Conservation (phyloP, 495 filamentous ascomycete species). For the Daldinia caldariorum region DNA sequence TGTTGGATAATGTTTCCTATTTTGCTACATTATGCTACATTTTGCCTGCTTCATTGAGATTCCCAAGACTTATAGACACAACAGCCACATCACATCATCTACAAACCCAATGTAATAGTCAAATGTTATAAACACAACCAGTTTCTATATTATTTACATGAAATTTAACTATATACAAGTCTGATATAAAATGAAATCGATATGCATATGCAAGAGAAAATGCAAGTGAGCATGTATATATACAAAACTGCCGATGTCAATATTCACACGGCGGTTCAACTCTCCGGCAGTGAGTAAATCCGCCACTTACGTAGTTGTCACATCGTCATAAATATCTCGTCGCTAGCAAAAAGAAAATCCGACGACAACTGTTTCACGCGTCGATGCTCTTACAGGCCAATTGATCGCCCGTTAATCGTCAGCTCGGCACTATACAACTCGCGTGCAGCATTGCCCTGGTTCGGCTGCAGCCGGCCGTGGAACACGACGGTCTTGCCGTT, state of each 20-base stretch:
- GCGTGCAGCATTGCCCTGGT: slow-evolving; percentile 27
- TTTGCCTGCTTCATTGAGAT: background rate
- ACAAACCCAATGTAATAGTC: background rate
- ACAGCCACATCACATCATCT: background rate
- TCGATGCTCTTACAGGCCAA: slow-evolving; percentile 5
- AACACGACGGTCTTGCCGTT: slow-evolving; percentile 44
- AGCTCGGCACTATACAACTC: slow-evolving; percentile 43
- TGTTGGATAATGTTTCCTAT: background rate
- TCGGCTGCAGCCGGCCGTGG: slow-evolving; percentile 42
- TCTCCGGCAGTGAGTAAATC: background rate
- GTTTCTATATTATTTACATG: background rate
- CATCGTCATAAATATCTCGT: background rate
- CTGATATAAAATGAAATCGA: background rate
- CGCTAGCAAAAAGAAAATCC: slow-evolving; percentile 1
- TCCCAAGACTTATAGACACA: background rate
- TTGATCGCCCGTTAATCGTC: slow-evolving; percentile 41
- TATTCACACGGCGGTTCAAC: slow-evolving; percentile 11
- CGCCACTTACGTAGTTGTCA: slow-evolving; percentile 6
- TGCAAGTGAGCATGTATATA: slow-evolving; percentile 22
- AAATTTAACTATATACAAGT: background rate
- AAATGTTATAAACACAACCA: background rate
- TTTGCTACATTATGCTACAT: too few species aligned
- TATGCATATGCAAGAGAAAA: slow-evolving; percentile 7
- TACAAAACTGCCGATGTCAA: slow-evolving; percentile 20
- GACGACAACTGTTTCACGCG: too few species aligned